These are phyloP conservation scores for Lotus japonicus DNA, from an alignment of 306 rosid genomes.

Conservation along the genomic window DNA sequence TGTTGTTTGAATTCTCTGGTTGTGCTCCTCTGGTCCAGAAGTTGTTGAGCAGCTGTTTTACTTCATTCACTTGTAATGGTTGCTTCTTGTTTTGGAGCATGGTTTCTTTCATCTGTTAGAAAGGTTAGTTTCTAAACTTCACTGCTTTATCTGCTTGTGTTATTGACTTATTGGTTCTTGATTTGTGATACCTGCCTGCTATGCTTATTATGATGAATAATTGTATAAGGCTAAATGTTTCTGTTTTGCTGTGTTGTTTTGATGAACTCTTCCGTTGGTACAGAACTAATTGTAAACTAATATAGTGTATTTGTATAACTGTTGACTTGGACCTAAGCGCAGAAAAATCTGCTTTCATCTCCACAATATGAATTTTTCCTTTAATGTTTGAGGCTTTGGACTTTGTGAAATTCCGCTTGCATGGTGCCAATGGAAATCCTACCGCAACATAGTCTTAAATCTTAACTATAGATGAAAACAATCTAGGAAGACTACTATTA, in stretches of 20 bases:
- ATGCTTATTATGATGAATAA: background rate
- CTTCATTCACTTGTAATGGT: constrained; percentile 25
- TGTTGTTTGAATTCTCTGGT: constrained; percentile 32
- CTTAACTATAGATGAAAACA: too few relatives aligned
- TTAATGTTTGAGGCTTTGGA: too few relatives aligned
- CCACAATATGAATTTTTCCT: too few relatives aligned
- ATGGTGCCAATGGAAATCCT: too few relatives aligned
- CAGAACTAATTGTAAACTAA: background rate
- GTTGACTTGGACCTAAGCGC: too few relatives aligned
- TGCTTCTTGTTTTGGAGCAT: constrained; percentile 38
- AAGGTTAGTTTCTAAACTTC: constrained; percentile 40
- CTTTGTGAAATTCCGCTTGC: too few relatives aligned
- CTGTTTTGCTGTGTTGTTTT: background rate
- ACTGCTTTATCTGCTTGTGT: background rate
- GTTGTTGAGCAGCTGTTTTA: constrained; percentile 38
- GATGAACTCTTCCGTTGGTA: background rate
- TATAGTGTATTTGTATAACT: too few relatives aligned
- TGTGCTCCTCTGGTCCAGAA: constrained; percentile 35
- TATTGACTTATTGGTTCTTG: background rate
- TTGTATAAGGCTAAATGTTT: background rate
- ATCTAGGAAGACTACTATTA: too few relatives aligned
- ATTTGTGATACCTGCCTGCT: background rate
- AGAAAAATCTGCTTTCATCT: too few relatives aligned
- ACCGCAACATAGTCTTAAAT: too few relatives aligned
- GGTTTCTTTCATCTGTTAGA: constrained; percentile 18